These are phyloP conservation scores for Tetrapyrgos nigripes DNA, from an alignment of 1,284 basidiomycete species.

Conservation along the genomic window DNA sequence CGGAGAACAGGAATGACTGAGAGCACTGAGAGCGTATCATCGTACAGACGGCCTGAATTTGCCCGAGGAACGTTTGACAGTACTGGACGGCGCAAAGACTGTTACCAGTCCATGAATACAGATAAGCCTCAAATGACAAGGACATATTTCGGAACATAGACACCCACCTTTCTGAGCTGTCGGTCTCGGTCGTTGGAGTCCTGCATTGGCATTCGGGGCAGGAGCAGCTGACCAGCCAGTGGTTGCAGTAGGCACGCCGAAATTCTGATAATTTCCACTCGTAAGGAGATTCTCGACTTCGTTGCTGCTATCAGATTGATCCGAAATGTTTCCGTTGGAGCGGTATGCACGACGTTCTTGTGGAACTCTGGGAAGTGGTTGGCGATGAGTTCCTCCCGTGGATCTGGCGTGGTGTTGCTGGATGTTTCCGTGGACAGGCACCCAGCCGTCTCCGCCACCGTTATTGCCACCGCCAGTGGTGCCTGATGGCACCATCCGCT, in stretches of 20 bases:
- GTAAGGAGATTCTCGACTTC: constrained; percentile 72
- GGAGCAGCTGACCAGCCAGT: constrained; percentile 34
- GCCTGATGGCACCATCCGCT: constrained; percentile 1
- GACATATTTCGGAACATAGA: background rate
- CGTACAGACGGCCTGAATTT: constrained; percentile 18
- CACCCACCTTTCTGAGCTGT: constrained; percentile 31
- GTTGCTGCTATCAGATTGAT: constrained; percentile 72
- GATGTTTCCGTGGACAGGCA: constrained; percentile 23
- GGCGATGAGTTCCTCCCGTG: constrained; percentile 47
- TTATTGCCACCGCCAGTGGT: background rate
- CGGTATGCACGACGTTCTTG: constrained; percentile 50
- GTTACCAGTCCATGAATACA: background rate
- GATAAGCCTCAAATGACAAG: background rate
- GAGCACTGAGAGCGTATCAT: background rate
- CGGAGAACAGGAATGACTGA: background rate
- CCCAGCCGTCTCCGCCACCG: constrained; percentile 2
- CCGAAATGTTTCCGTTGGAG: constrained; percentile 52
- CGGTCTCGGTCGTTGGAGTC: constrained; percentile 9
- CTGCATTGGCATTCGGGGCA: constrained; percentile 4
- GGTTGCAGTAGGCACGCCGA: constrained; percentile 26
- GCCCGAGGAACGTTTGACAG: constrained; percentile 15
- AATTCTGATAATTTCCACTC: constrained; percentile 14
- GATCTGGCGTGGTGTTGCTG: constrained; percentile 29
- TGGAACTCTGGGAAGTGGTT: constrained; percentile 45
- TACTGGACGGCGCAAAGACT: constrained; percentile 15